A percentile compares a stretch with the other conserved stretches of the same genome.
Conservation (phyloP, 805 yeast genomes). For the Lipomyces starkeyi region DNA sequence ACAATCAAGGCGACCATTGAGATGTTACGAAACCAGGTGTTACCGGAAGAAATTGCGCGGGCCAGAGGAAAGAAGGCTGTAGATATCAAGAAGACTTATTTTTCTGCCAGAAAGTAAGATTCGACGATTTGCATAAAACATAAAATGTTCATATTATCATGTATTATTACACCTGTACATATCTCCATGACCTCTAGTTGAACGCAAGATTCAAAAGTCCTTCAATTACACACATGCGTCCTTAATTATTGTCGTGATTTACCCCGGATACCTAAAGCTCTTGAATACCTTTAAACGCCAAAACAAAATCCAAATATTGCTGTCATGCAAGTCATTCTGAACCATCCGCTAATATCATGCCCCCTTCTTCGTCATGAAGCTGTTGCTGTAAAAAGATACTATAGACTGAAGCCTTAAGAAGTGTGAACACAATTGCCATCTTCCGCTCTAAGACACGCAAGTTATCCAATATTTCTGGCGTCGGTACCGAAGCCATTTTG, state of each 20-base stretch:
- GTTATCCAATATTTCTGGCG: conserved; percentile 53
- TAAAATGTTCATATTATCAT: background rate
- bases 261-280: background rate
- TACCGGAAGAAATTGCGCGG: conserved; percentile 85
- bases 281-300: background rate
- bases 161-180: background rate
- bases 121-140: conserved; percentile 38
- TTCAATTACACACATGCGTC: background rate
- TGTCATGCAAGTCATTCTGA: background rate
- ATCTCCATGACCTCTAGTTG: conserved; percentile 5
- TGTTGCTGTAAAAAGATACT: conserved; percentile 60
- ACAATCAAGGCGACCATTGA: conserved; percentile 88
- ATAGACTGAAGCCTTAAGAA: conserved; percentile 74
- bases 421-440: conserved; percentile 66
- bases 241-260: background rate
- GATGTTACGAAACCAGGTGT: conserved; percentile 79
- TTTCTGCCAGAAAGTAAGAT: conserved; percentile 43
- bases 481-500: conserved; percentile 30
- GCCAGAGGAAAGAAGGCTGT: conserved; percentile 94
- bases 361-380: conserved; percentile 38
- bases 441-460: conserved; percentile 67
- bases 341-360: background rate
- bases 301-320: background rate
- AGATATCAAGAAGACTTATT: conserved; percentile 89
- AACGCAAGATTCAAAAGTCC: background rate